Evolutionary conservation across 345 rosid genomes (phyloP).

Genomic region (Eucalyptus camaldulensis): DNA sequence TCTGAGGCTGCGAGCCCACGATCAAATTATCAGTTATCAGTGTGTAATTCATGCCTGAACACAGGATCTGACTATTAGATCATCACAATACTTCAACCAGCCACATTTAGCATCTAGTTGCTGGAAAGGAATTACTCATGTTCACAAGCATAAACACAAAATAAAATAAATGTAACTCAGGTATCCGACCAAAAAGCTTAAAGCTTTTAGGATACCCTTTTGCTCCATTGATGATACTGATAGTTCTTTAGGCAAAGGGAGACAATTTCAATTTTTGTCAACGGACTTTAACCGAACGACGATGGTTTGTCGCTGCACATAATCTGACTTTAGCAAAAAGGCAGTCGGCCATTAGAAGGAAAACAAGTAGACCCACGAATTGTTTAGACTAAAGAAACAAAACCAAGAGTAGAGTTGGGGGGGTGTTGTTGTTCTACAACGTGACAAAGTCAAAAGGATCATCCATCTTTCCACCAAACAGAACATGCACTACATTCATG

Average conservation of each 20-base stretch:
- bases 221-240: not conserved
- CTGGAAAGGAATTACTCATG: not conserved
- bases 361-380: not conserved
- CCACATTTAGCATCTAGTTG: not conserved
- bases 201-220: not conserved
- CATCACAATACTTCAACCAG: not conserved
- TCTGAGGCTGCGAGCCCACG: conserved; percentile 93
- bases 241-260: not conserved
- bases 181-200: not conserved
- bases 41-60: conserved; percentile 86
- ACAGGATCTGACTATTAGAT: not conserved
- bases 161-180: not conserved
- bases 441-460: not conserved
- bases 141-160: not conserved
- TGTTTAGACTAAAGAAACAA: not conserved
- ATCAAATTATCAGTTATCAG: conserved; percentile 62
- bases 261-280: not conserved
- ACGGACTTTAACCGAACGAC: not conserved
- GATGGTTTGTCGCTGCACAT: not conserved
- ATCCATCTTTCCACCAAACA: not conserved
- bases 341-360: not conserved
- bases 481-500: not conserved
- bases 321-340: not conserved
- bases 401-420: not conserved
- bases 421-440: not conserved